These are phyloP conservation scores for Cenococcum geophilum DNA, from an alignment of 495 filamentous ascomycete genomes.

Conservation along the genomic window DNA sequence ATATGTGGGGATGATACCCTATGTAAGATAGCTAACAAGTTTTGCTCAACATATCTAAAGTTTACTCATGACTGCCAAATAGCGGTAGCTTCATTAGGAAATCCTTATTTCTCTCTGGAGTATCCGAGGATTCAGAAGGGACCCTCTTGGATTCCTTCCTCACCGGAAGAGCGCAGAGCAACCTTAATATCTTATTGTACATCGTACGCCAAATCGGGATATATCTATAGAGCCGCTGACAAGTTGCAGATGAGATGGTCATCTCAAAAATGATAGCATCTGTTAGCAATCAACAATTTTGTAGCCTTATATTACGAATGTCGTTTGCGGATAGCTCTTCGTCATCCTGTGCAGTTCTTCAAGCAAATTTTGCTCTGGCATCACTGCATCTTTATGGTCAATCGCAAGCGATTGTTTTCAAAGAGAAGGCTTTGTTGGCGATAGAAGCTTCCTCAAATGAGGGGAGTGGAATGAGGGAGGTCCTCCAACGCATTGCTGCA, in stretches of 20 bases:
- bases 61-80: no score
- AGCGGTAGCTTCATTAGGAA: no score
- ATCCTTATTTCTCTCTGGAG: neutral
- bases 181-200: neutral
- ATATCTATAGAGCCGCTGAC: no score
- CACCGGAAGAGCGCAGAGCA: neutral
- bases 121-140: neutral
- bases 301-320: slow-evolving; percentile 1
- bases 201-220: neutral
- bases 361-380: slow-evolving; percentile 8
- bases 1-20: no score
- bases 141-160: neutral
- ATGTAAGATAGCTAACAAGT: no score
- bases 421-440: neutral
- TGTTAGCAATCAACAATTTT: slow-evolving; percentile 1
- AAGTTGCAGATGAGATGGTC: no score
- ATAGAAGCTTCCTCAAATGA: neutral
- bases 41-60: no score
- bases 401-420: slow-evolving; percentile 1
- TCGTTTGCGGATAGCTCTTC: slow-evolving; percentile 3
- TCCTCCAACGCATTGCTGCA: slow-evolving; percentile 9
- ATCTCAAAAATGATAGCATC: neutral
- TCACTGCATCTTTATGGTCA: slow-evolving; percentile 3
- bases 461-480: neutral
- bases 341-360: slow-evolving; percentile 6